Conservation (phyloP, 345 rosid genomes). For the Euphorbia lathyris region DNA sequence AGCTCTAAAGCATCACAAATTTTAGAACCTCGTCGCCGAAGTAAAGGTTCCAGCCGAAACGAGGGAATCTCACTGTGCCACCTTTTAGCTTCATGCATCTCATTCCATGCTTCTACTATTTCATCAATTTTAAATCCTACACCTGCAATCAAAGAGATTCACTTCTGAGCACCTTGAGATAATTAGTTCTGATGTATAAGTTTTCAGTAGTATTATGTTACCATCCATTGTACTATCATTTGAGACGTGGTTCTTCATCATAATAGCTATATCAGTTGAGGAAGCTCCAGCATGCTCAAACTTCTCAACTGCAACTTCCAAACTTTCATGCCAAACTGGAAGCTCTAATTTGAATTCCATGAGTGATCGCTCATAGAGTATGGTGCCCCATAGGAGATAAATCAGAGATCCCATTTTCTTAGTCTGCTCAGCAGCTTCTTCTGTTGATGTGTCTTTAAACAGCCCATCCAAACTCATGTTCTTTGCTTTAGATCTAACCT, state of each 20-base stretch:
- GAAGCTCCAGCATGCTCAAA: slow-evolving; percentile 75
- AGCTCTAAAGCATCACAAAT: slow-evolving; percentile 50
- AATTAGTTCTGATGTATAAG: background rate
- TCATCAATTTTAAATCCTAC: slow-evolving; percentile 62
- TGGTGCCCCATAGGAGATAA: slow-evolving; percentile 70
- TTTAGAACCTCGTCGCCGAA: slow-evolving; percentile 53
- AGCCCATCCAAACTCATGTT: slow-evolving; percentile 37
- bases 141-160: slow-evolving; percentile 40
- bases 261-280: slow-evolving; percentile 47
- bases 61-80: slow-evolving; percentile 56
- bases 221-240: slow-evolving; percentile 56
- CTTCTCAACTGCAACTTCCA: slow-evolving; percentile 77
- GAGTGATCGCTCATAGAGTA: slow-evolving; percentile 79
- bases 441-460: slow-evolving; percentile 40
- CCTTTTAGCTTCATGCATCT: slow-evolving; percentile 68
- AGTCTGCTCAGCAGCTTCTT: slow-evolving; percentile 52
- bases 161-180: slow-evolving; percentile 15
- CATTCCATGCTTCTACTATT: slow-evolving; percentile 72
- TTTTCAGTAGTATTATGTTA: slow-evolving; percentile 22
- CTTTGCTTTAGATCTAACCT: slow-evolving; percentile 21
- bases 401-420: slow-evolving; percentile 52
- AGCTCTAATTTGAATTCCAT: slow-evolving; percentile 77
- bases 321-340: slow-evolving; percentile 66
- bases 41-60: slow-evolving; percentile 64
- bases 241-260: slow-evolving; percentile 64